Conservation (phyloP, 2,329 filamentous ascomycete species). For the Beauveria asiatica region DNA sequence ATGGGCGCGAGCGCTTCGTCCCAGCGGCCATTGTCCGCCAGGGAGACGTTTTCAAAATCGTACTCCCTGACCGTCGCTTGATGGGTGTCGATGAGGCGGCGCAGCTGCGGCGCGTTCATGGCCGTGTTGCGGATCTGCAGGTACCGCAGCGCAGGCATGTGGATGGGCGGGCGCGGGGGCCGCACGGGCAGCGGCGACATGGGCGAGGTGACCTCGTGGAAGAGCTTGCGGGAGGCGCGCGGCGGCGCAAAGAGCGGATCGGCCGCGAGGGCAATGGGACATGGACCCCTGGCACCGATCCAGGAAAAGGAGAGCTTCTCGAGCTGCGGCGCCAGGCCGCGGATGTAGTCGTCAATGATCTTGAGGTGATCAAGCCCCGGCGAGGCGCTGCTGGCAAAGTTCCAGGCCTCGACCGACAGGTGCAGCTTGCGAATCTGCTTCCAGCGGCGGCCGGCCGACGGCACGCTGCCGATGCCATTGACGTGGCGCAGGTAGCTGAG, state of each 20-base stretch:
- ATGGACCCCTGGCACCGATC: constrained; percentile 64
- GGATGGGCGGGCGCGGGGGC: constrained; percentile 45
- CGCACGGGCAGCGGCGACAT: constrained; percentile 53
- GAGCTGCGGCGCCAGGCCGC: constrained; percentile 56
- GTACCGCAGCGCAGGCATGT: constrained; percentile 58
- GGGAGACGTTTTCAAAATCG: constrained; percentile 67
- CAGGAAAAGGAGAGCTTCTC: constrained; percentile 70
- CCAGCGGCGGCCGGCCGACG: constrained; percentile 66
- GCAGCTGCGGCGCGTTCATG: constrained; percentile 64
- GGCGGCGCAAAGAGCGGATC: constrained; percentile 60
- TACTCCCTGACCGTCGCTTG: constrained; percentile 63
- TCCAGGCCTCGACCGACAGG: constrained; percentile 65
- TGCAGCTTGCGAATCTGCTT: constrained; percentile 65
- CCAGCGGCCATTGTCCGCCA: constrained; percentile 64
- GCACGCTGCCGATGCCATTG: constrained; percentile 65
- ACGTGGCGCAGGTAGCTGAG: constrained; percentile 70
- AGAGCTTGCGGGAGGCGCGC: constrained; percentile 46
- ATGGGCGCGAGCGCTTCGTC: constrained; percentile 73
- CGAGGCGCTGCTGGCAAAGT: constrained; percentile 50
- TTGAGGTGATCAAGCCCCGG: constrained; percentile 63
- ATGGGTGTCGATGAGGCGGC: constrained; percentile 59
- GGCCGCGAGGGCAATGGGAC: constrained; percentile 60
- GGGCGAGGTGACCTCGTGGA: constrained; percentile 54
- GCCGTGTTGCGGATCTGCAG: constrained; percentile 65
- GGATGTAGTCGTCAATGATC: constrained; percentile 73